Evolutionary conservation across 2,329 filamentous ascomycete species (phyloP), one percentile per base, ranked within the genome.

Genomic region (Tolypocladium endophyticum): DNA sequence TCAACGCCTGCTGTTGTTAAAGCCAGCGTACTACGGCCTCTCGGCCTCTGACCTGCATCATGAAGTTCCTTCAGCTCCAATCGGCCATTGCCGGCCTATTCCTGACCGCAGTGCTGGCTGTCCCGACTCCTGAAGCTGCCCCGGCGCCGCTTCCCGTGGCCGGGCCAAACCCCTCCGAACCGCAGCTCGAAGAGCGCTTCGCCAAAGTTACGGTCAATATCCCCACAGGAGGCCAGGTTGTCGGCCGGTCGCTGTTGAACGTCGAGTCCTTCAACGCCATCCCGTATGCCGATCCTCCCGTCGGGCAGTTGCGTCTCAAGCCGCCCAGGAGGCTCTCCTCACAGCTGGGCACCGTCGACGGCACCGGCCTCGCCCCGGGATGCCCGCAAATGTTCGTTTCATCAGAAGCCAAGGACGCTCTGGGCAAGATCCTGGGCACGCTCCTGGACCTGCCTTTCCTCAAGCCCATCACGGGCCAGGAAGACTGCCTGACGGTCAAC

Each of bases 251-350:
- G n/a, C 61, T 71, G 2, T 66, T 70, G 3, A 72, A 73, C 33
- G 79, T 90, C 25, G 89, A 93, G 60, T 82, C 78, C 33, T 92
- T 90, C 75, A 84, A 81, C 59, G 88, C 86, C 28, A 90, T 94
- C 59, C 89, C 89, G 3, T 94, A 86, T 67, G 88, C 89, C 2
- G 77, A 89, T 62, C 81, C 88, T 1, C 89, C 89, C 0, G 78
- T 82, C 0, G 88, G 87, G 0, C 70, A 77, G 3, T 76, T 90
- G 30, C 85, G 90, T 20, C 80, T 94, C 39, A 86, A 82, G 68
- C 86, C 87, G 8, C 90, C 90, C 0, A 79, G 85, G 67, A 70
- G 63, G 36, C 73, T 89, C 20, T 83, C 78, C 8, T 72, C 76
- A 5, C 66, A 78, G 0, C 71, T 89, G 0, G 88, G 87, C 1